Percentiles rank a stretch among this genome's conserved stretches.
phyloP scores from a whole-genome alignment of 2,329 filamentous ascomycete genomes.

The Pleomassaria siparia region DNA sequence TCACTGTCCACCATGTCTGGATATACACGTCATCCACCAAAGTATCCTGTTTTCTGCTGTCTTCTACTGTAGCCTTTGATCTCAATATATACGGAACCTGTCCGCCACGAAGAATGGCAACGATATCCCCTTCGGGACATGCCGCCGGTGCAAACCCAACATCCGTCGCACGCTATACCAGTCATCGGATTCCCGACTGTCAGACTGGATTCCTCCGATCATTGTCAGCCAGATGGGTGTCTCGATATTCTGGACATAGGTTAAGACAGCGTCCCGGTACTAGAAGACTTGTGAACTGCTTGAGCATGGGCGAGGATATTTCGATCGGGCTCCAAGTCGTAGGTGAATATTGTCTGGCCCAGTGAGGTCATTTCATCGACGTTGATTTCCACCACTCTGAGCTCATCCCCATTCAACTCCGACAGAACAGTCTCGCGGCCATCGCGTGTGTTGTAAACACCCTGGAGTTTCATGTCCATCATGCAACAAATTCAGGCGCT shows the following conservation, averaged over 20 bases:
- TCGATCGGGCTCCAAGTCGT: no score
- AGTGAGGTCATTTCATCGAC: no score
- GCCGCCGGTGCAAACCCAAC: background rate
- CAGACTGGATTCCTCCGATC: background rate
- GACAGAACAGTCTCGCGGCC: background rate
- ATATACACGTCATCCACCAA: background rate
- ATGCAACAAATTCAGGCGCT: background rate
- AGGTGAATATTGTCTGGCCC: no score
- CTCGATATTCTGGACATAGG: background rate
- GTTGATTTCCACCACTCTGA: no score
- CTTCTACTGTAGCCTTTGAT: background rate
- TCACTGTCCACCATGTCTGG: background rate
- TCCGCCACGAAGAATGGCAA: background rate
- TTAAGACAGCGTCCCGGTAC: no score
- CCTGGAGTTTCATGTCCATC: background rate
- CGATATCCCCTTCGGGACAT: background rate
- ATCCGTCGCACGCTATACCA: background rate
- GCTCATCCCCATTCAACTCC: no score
- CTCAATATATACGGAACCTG: background rate
- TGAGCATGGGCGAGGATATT: no score
- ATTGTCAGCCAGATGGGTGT: background rate
- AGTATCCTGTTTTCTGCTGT: background rate
- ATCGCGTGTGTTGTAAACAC: background rate
- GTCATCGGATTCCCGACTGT: background rate
- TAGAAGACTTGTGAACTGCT: no score